These are phyloP conservation scores for Ramichloridium luteum DNA, from an alignment of 2,329 filamentous ascomycete species.

Conservation along the genomic window DNA sequence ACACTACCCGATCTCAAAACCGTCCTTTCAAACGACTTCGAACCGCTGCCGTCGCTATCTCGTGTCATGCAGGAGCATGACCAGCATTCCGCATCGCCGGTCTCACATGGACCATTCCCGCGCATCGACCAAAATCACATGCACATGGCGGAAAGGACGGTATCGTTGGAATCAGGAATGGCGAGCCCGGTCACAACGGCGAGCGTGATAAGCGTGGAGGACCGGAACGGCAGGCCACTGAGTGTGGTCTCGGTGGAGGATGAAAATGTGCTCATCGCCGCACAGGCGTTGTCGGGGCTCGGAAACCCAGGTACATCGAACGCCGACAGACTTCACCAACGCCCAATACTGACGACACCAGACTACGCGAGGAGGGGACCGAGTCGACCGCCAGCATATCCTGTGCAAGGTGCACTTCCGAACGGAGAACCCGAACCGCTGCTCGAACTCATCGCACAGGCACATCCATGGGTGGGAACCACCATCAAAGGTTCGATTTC, in stretches of 20 bases:
- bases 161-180: slow-evolving; percentile 12
- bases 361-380: slow-evolving; percentile 2
- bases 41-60: slow-evolving; percentile 20
- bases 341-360: too few relatives aligned
- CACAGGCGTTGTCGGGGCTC: slow-evolving; percentile 38
- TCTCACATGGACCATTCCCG: slow-evolving; percentile 19
- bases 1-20: slow-evolving; percentile 34
- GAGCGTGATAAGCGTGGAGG: slow-evolving; percentile 32
- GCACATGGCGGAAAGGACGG: slow-evolving; percentile 15
- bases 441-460: slow-evolving; percentile 73
- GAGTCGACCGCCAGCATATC: slow-evolving; percentile 16
- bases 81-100: slow-evolving; percentile 12
- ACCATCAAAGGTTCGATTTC: slow-evolving; percentile 66
- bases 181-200: slow-evolving; percentile 34
- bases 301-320: slow-evolving; percentile 34
- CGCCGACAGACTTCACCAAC: background rate
- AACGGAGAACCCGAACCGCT: slow-evolving; percentile 61
- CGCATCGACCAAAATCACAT: slow-evolving; percentile 28
- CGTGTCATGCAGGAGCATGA: slow-evolving; percentile 4
- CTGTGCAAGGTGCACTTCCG: slow-evolving; percentile 6
- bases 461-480: slow-evolving; percentile 73
- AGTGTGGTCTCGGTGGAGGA: slow-evolving; percentile 36
- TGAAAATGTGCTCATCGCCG: slow-evolving; percentile 36
- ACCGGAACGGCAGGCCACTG: slow-evolving; percentile 25
- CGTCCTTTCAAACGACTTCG: slow-evolving; percentile 30